These are phyloP conservation scores for Diddensiella transvaalensis DNA, from an alignment of 805 yeast species.

Conservation along the genomic window DNA sequence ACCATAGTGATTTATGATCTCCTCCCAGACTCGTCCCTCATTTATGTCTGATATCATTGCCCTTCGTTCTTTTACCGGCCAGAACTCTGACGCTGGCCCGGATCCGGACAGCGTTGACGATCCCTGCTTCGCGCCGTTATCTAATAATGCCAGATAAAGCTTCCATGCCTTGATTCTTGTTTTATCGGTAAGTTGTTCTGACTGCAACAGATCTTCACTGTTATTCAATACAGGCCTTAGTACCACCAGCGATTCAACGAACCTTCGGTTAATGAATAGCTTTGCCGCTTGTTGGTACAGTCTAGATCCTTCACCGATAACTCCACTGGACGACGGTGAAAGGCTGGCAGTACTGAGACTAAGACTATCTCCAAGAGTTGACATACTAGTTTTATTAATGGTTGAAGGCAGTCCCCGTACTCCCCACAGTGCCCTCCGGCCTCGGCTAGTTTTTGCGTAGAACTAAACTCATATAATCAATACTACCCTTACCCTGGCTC, in stretches of 20 bases:
- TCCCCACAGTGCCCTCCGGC: no score
- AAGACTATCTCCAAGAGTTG: not conserved
- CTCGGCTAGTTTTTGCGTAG: no score
- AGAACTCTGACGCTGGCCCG: not conserved
- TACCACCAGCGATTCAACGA: conserved; percentile 12
- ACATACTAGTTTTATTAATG: not conserved
- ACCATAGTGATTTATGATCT: conserved; percentile 4
- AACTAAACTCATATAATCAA: no score
- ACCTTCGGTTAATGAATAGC: conserved; percentile 18
- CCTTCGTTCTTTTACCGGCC: conserved; percentile 7
- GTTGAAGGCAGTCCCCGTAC: no score
- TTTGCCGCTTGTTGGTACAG: conserved; percentile 19
- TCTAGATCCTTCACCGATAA: not conserved
- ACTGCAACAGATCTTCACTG: not conserved
- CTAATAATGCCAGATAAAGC: conserved; percentile 19
- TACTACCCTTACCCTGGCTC: no score
- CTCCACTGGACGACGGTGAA: not conserved
- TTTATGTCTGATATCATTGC: conserved; percentile 3
- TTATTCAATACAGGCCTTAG: conserved; percentile 13
- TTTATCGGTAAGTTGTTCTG: conserved; percentile 11
- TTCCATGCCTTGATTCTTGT: conserved; percentile 22
- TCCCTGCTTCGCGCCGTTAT: conserved; percentile 14
- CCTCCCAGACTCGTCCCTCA: conserved; percentile 7
- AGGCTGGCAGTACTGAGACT: not conserved
- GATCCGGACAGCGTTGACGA: not conserved